A percentile compares a stretch with the other conserved stretches of the same genome.
These are phyloP conservation scores for Solanum aculeatissimum DNA, from an alignment of 305 asterid species.

Conservation along the genomic window DNA sequence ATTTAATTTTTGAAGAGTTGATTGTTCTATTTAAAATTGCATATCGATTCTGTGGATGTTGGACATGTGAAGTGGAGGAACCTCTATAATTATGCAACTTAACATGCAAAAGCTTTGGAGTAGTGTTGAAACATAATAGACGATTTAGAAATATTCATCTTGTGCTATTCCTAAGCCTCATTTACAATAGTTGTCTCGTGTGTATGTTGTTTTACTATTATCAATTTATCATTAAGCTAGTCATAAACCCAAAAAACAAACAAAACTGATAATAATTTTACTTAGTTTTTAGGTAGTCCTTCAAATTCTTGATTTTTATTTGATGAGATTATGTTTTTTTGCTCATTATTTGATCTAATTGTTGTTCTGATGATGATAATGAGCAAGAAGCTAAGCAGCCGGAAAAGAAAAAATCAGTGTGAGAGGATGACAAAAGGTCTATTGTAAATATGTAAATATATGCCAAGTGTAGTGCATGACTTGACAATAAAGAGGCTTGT, in stretches of 20 bases:
- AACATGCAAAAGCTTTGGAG: background rate
- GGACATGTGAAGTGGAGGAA: background rate
- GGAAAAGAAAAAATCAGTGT: too few species aligned
- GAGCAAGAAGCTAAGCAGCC: too few species aligned
- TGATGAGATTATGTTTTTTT: too few species aligned
- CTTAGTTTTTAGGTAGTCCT: too few species aligned
- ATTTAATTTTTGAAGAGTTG: background rate
- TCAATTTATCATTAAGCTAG: background rate
- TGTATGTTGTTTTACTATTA: background rate
- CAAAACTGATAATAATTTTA: too few species aligned
- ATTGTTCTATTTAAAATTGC: background rate
- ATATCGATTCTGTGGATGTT: background rate
- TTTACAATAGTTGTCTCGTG: background rate
- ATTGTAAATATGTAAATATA: too few species aligned
- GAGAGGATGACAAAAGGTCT: too few species aligned
- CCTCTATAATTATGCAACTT: background rate
- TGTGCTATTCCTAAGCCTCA: background rate
- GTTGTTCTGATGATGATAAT: too few species aligned
- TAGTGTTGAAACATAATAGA: background rate
- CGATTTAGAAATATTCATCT: background rate
- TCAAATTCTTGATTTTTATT: too few species aligned
- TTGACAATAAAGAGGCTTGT: too few species aligned
- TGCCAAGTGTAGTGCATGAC: too few species aligned
- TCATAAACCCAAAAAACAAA: background rate
- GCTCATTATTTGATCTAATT: too few species aligned